These are phyloP conservation scores for Aspergillus carlsbadensis DNA, from an alignment of 495 filamentous ascomycete species.

Conservation along the genomic window DNA sequence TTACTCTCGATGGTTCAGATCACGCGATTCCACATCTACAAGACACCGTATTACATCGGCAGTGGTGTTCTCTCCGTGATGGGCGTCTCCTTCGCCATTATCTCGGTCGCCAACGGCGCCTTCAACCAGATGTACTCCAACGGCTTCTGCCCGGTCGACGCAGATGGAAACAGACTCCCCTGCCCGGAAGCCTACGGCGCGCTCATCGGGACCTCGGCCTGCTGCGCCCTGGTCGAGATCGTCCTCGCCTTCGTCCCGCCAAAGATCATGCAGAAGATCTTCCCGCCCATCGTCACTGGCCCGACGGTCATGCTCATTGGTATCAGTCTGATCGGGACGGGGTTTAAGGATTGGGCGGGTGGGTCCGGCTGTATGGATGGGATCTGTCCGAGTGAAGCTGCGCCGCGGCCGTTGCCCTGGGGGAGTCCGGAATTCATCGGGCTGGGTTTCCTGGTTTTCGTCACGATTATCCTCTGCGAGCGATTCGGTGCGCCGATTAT, in stretches of 20 bases:
- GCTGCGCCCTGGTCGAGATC: slow-evolving; percentile 47
- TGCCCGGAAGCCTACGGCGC: slow-evolving; percentile 88
- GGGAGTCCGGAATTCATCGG: slow-evolving; percentile 85
- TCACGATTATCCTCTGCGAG: slow-evolving; percentile 82
- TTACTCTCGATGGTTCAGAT: slow-evolving; percentile 80
- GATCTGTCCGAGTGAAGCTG: slow-evolving; percentile 67
- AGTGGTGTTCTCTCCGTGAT: slow-evolving; percentile 91
- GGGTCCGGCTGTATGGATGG: slow-evolving; percentile 60
- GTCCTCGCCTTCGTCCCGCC: slow-evolving; percentile 58
- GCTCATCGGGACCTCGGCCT: slow-evolving; percentile 68
- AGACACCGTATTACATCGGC: slow-evolving; percentile 72
- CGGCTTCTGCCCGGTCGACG: slow-evolving; percentile 66
- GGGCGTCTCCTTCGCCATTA: slow-evolving; percentile 74
- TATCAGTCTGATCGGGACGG: slow-evolving; percentile 69
- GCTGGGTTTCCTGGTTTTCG: slow-evolving; percentile 84
- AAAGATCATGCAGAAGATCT: slow-evolving; percentile 67
- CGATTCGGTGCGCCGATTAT: slow-evolving; percentile 78
- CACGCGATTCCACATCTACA: slow-evolving; percentile 73
- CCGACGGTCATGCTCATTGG: slow-evolving; percentile 79
- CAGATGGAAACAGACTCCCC: slow-evolving; percentile 64
- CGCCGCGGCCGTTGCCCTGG: slow-evolving; percentile 84
- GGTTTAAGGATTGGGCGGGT: slow-evolving; percentile 83
- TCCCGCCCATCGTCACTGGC: slow-evolving; percentile 88
- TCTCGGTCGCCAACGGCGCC: slow-evolving; percentile 76
- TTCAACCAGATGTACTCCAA: slow-evolving; percentile 84